A percentile compares a stretch with the other conserved stretches of the same genome.
Evolutionary conservation across 2,329 filamentous ascomycete species (phyloP).

Genomic region (Alternaria atra): DNA sequence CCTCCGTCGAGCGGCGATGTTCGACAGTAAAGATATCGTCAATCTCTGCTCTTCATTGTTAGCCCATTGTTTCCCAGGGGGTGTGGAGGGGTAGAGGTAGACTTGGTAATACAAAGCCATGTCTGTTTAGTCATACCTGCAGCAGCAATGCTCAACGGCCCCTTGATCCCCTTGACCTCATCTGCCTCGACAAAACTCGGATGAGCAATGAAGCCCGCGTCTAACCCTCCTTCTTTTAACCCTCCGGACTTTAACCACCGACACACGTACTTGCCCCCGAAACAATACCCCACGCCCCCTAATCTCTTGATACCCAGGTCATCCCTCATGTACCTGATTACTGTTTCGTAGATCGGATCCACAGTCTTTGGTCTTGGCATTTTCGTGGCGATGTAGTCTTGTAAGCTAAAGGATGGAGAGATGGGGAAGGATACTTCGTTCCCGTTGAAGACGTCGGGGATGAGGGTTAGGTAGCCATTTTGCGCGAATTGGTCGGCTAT

Average conservation of each 20-base stretch:
- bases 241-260: constrained; percentile 64
- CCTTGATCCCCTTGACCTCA: constrained; percentile 66
- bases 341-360: constrained; percentile 63
- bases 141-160: constrained; percentile 69
- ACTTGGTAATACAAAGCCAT: too few relatives aligned
- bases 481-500: constrained; percentile 79
- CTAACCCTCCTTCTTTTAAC: constrained; percentile 63
- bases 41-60: constrained; percentile 55
- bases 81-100: too few relatives aligned
- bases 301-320: constrained; percentile 64
- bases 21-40: constrained; percentile 67
- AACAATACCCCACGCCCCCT: constrained; percentile 76
- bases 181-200: constrained; percentile 74
- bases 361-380: constrained; percentile 55
- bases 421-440: constrained; percentile 67
- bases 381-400: constrained; percentile 57
- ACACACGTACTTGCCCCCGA: constrained; percentile 69
- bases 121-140: constrained; percentile 57
- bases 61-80: background rate
- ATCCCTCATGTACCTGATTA: constrained; percentile 67
- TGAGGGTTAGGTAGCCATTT: constrained; percentile 74
- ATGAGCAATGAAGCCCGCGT: constrained; percentile 78
- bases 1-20: constrained; percentile 66
- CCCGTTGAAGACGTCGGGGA: constrained; percentile 76
- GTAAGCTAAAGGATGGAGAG: constrained; percentile 59